These are phyloP conservation scores for Colletotrichum euphorbiae DNA, from an alignment of 2,329 filamentous ascomycete species.

Conservation along the genomic window DNA sequence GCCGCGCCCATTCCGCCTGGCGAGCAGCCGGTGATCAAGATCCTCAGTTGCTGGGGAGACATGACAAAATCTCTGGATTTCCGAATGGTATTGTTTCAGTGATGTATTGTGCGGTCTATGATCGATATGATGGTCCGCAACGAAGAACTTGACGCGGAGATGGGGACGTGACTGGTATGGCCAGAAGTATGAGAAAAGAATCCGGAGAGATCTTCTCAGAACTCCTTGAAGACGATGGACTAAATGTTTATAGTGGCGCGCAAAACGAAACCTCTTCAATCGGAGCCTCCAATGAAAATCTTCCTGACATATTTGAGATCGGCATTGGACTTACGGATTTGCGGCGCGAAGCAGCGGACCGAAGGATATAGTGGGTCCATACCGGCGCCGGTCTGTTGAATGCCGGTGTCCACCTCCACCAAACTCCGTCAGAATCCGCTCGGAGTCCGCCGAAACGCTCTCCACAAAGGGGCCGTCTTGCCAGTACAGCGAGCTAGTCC, in stretches of 20 bases:
- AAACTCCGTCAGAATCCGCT: not conserved
- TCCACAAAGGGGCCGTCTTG: no score
- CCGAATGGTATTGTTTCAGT: no score
- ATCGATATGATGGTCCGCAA: no score
- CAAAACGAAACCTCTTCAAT: not conserved
- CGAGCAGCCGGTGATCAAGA: conserved; percentile 46
- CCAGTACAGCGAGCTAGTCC: no score
- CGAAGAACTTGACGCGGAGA: no score
- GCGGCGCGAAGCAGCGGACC: conserved; percentile 4
- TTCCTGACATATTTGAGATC: no score
- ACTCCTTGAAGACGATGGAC: no score
- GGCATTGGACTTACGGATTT: not conserved
- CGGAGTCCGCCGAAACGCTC: not conserved
- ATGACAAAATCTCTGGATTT: not conserved
- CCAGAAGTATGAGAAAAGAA: no score
- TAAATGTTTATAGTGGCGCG: no score
- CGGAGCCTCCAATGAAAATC: not conserved
- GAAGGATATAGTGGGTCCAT: not conserved
- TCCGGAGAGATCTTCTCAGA: no score
- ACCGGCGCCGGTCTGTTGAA: not conserved
- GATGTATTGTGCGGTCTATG: no score
- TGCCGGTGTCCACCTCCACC: no score
- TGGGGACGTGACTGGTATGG: accelerated
- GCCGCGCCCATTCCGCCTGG: conserved; percentile 46
- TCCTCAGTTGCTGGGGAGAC: conserved; percentile 13